Percentiles rank a stretch among this genome's conserved stretches.
Evolutionary conservation across 225 moss, liverwort and hornwort genomes (phyloP).

Genomic region (Straminergon stramineum): DNA sequence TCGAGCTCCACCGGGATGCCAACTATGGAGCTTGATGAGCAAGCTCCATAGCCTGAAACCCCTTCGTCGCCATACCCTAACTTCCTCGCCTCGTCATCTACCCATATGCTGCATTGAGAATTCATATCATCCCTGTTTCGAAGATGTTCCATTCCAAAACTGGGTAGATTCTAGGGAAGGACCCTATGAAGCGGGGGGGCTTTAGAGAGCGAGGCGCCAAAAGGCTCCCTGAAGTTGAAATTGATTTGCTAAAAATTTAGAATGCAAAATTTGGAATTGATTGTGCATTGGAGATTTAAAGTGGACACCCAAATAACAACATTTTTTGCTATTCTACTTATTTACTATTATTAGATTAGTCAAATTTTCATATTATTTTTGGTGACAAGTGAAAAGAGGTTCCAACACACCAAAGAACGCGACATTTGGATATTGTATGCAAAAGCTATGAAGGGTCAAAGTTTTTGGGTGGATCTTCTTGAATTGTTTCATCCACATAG

Average conservation of each 20-base stretch:
- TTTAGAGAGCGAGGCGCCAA: background rate
- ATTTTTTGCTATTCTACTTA: background rate
- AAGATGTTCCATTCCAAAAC: background rate
- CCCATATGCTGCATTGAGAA: background rate
- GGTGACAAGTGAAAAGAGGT: background rate
- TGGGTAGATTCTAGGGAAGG: background rate
- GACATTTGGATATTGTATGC: accelerated
- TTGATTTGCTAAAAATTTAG: background rate
- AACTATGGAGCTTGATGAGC: background rate
- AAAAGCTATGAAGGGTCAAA: background rate
- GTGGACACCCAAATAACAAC: background rate
- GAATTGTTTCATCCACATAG: background rate
- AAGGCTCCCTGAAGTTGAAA: background rate
- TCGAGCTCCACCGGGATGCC: background rate
- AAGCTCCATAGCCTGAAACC: constrained; percentile 15
- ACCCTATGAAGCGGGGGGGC: background rate
- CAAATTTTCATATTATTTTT: background rate
- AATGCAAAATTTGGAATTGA: background rate
- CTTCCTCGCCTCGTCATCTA: background rate
- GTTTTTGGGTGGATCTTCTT: accelerated
- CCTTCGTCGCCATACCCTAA: constrained; percentile 18
- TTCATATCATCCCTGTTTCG: background rate
- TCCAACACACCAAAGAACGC: accelerated
- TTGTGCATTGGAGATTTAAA: too few species aligned
- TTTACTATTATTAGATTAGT: accelerated